Percentiles rank a stretch among this genome's conserved stretches.
Evolutionary conservation across 345 rosid genomes (phyloP).

Genomic region (Noccaea caerulescens): DNA sequence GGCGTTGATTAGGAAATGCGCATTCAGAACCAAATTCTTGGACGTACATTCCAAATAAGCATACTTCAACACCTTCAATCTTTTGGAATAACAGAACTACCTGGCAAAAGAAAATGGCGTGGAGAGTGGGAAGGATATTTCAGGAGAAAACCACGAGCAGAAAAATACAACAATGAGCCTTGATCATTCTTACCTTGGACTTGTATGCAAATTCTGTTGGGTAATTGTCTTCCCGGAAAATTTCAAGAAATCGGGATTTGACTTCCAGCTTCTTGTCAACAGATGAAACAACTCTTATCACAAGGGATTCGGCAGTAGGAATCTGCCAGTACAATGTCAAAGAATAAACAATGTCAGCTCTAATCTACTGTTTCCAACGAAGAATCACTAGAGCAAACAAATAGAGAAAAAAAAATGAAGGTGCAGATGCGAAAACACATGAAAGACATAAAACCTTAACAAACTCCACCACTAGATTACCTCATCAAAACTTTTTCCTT

Average conservation of each 20-base stretch:
- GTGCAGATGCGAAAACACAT: slow-evolving; percentile 7
- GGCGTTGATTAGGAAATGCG: slow-evolving; percentile 93
- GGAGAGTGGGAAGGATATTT: neutral
- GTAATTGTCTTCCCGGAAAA: slow-evolving; percentile 91
- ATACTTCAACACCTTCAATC: slow-evolving; percentile 99
- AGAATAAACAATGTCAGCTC: slow-evolving; percentile 27
- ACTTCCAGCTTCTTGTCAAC: slow-evolving; percentile 99
- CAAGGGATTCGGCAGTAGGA: slow-evolving; percentile 97
- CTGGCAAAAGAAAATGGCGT: slow-evolving; percentile 55
- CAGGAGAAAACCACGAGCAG: neutral
- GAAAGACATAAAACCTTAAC: slow-evolving; percentile 14
- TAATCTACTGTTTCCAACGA: slow-evolving; percentile 19
- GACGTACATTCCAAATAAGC: slow-evolving; percentile 98
- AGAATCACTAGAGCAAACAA: slow-evolving; percentile 15
- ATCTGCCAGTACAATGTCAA: slow-evolving; percentile 54
- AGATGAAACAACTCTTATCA: slow-evolving; percentile 96
- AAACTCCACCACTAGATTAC: slow-evolving; percentile 47
- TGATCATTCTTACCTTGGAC: slow-evolving; percentile 70
- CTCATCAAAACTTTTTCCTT: slow-evolving; percentile 90
- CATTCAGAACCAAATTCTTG: slow-evolving; percentile 98
- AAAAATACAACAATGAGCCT: neutral
- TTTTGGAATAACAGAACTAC: slow-evolving; percentile 93
- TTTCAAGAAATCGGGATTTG: slow-evolving; percentile 92
- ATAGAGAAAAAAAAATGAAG: neutral
- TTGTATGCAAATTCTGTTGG: slow-evolving; percentile 93